These are phyloP conservation scores for Ruellia speciosa DNA, from an alignment of 305 asterid genomes.

Conservation along the genomic window DNA sequence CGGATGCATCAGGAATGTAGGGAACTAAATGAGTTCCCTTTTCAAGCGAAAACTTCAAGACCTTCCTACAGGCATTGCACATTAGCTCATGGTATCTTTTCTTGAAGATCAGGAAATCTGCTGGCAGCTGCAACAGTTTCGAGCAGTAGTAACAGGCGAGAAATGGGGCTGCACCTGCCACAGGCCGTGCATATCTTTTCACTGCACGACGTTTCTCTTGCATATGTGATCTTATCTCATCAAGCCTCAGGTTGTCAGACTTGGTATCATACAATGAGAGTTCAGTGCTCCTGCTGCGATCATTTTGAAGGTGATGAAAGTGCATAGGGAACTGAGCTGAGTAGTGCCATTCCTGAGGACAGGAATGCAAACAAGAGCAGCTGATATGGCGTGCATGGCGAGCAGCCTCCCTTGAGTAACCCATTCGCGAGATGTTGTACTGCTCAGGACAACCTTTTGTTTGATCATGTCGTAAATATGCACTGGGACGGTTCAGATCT, in stretches of 20 bases:
- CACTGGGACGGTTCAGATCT: too few relatives aligned
- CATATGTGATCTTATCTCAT: conserved; percentile 28
- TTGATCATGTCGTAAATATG: too few relatives aligned
- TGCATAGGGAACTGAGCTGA: too few relatives aligned
- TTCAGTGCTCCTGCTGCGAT: conserved; percentile 32
- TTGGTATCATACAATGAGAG: conserved; percentile 16
- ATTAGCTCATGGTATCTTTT: conserved; percentile 51
- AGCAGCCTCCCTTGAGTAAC: conserved; percentile 56
- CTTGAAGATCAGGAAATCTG: conserved; percentile 53
- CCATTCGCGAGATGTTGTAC: conserved; percentile 32
- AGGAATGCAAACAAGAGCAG: conserved; percentile 34
- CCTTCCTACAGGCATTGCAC: conserved; percentile 53
- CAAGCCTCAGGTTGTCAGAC: too few relatives aligned
- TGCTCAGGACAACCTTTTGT: not conserved
- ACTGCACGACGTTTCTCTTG: conserved; percentile 35
- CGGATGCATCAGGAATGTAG: conserved; percentile 27
- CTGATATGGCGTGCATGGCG: conserved; percentile 21
- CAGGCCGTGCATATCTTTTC: conserved; percentile 51
- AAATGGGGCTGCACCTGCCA: conserved; percentile 76
- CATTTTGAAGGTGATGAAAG: conserved; percentile 19
- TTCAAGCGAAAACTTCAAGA: conserved; percentile 48
- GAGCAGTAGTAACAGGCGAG: conserved; percentile 61
- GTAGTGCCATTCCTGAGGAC: too few relatives aligned
- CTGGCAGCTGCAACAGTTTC: conserved; percentile 61
- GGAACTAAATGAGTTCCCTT: conserved; percentile 44